phyloP scores from a whole-genome alignment of 2,329 filamentous ascomycete genomes.

The Emericellopsis atlantica region DNA sequence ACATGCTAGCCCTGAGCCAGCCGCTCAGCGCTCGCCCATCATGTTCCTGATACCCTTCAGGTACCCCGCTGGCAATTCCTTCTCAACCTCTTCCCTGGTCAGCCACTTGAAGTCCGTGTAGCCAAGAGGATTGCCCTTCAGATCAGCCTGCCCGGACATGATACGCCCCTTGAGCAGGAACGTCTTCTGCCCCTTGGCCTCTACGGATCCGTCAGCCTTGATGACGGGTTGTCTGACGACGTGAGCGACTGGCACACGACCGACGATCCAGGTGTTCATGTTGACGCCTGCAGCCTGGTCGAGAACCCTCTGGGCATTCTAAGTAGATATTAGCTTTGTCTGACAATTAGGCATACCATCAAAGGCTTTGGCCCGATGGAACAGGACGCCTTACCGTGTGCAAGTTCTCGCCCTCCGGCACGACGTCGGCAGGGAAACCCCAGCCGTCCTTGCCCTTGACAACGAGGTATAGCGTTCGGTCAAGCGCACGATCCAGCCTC shows the following conservation, averaged over 20 bases:
- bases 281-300: constrained; percentile 70
- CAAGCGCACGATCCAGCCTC: constrained; percentile 68
- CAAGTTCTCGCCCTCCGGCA: constrained; percentile 62
- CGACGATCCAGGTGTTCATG: constrained; percentile 99
- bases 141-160: constrained; percentile 87
- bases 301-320: constrained; percentile 76
- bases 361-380: not conserved
- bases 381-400: constrained; percentile 54
- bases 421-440: constrained; percentile 66
- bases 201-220: constrained; percentile 26
- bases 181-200: constrained; percentile 58
- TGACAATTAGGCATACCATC: not conserved
- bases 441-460: constrained; percentile 67
- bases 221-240: constrained; percentile 41
- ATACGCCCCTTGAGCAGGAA: constrained; percentile 97
- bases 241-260: constrained; percentile 79
- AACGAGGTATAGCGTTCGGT: constrained; percentile 76
- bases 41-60: constrained; percentile 69
- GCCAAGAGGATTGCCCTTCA: constrained; percentile 58
- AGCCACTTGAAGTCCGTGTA: constrained; percentile 85
- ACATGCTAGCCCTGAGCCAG: too few species aligned
- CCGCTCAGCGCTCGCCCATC: constrained; percentile 58
- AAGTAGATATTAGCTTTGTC: not conserved
- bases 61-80: constrained; percentile 54
- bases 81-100: constrained; percentile 73